Percentiles rank a stretch among this genome's conserved stretches.
Conservation (phyloP, 805 yeast species). For the Candida quercuum region DNA sequence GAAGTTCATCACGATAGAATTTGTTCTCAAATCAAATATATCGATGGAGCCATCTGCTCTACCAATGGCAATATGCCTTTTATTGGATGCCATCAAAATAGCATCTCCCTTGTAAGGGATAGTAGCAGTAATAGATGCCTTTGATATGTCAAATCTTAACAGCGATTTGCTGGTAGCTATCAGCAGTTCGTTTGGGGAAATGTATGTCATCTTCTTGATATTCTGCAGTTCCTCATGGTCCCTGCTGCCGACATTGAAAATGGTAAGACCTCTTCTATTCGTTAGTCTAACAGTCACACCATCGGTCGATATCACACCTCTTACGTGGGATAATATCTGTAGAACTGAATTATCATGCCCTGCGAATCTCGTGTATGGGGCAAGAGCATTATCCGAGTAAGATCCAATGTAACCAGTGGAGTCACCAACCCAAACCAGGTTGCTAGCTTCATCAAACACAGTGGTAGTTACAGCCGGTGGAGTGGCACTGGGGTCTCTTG, state of each 20-base stretch:
- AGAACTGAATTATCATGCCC: conserved; percentile 46
- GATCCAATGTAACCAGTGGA: conserved; percentile 38
- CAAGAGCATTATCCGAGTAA: conserved; percentile 39
- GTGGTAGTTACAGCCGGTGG: conserved; percentile 22
- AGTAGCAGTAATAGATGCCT: conserved; percentile 29
- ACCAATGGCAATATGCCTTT: conserved; percentile 54
- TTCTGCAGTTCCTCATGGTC: conserved; percentile 28
- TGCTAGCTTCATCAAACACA: conserved; percentile 65
- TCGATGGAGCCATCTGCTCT: conserved; percentile 57
- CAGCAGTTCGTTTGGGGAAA: conserved; percentile 37
- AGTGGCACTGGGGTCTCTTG: conserved; percentile 10
- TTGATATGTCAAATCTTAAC: conserved; percentile 37
- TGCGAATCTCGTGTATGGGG: conserved; percentile 52
- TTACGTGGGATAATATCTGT: conserved; percentile 48
- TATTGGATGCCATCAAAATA: conserved; percentile 42
- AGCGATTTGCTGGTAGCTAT: conserved; percentile 39
- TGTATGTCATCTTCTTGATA: conserved; percentile 25
- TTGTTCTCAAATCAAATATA: conserved; percentile 51
- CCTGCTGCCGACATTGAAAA: conserved; percentile 26
- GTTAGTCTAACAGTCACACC: conserved; percentile 46
- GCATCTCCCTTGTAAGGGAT: conserved; percentile 40
- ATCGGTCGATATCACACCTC: conserved; percentile 56
- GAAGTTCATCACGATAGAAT: conserved; percentile 45
- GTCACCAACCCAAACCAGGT: conserved; percentile 85
- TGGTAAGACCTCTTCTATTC: conserved; percentile 50